Base-by-base conservation (phyloP, 2,329 filamentous ascomycete species). In the Talaromyces sp. region DNA sequence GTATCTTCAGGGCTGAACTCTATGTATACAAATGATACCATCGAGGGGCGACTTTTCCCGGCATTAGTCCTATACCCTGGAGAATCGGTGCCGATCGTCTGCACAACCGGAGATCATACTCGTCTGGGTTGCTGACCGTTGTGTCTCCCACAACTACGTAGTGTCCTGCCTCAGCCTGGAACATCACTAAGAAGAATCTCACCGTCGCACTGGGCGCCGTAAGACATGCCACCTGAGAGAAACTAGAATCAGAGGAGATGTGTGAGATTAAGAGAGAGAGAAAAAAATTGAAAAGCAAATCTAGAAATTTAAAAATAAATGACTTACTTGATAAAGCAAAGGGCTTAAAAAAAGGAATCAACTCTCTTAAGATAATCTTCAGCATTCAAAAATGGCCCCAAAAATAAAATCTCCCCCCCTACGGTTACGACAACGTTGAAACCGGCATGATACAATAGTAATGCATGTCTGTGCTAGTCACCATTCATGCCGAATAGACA, bases 151-250 rank as follows among this genome's bases (percentile, higher is more conserved):
- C 14, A 24, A 30, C 17, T 29, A 29, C 52, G 52, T 49, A 32
- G 32, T 20, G 36, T 39, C 9, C 33, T 51, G 47, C 53, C 37
- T 58, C 56, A 56, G 50, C 47, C 56, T 54, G 48, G 51, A 54
- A 54, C 53, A 53, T 20, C 13, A 22, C 47, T 33, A 14, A 50
- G 24, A 55, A 42, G 46, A 29, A 52, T 53, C 43, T 50, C 32
- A 47, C 49, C 11, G 50, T 53, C 39, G 48, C 43, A 47, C 47
- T 33, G 39, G 41, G 46, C 35, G 44, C 42, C 41, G 37, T 42
- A 14, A 27, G 19, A 46, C 19, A 8, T 13, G 11, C 32, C 20
- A 13, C 8, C 29, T 13, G 39, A 29, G n/a, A 37, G n/a, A 19
- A 16, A 37, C 10, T 8, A 37, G 4, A 37, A 17, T 27, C 4